Conservation (phyloP, 2,329 filamentous ascomycete species). For the Fusarium liriodendri region DNA sequence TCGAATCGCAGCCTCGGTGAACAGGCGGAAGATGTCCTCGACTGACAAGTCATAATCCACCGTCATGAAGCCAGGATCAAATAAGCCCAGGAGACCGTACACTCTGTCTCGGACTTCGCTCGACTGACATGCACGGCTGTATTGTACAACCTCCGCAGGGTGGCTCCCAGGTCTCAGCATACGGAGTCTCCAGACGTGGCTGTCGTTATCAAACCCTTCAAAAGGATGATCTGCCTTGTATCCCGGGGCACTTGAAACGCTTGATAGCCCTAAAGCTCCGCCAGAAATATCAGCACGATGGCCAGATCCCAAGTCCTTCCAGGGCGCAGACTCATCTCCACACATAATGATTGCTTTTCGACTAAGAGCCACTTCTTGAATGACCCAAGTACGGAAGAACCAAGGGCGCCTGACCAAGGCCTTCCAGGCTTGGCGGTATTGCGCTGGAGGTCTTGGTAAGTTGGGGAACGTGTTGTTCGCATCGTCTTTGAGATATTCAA, state of each 20-base stretch:
- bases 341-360: conserved; percentile 14
- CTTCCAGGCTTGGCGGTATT: background rate
- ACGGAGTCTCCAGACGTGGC: conserved; percentile 4
- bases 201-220: background rate
- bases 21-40: conserved; percentile 15
- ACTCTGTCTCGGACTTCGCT: conserved; percentile 16
- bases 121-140: conserved; percentile 14
- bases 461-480: background rate
- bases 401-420: conserved; percentile 10
- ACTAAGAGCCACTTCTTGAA: conserved; percentile 18
- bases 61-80: background rate
- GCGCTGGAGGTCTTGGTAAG: background rate
- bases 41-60: conserved; percentile 2
- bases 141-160: conserved; percentile 10
- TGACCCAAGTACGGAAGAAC: conserved; percentile 29
- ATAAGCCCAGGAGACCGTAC: conserved; percentile 15
- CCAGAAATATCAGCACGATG: conserved; percentile 9
- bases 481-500: conserved; percentile 4
- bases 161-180: background rate
- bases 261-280: background rate
- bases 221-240: background rate
- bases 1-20: conserved; percentile 1
- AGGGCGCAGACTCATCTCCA: background rate
- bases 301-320: conserved; percentile 1
- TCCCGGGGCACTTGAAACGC: background rate